Evolutionary conservation across 495 filamentous ascomycete species (phyloP), one percentile per base, ranked within the genome.

Genomic region (Pseudomonodictys pantanalensis): DNA sequence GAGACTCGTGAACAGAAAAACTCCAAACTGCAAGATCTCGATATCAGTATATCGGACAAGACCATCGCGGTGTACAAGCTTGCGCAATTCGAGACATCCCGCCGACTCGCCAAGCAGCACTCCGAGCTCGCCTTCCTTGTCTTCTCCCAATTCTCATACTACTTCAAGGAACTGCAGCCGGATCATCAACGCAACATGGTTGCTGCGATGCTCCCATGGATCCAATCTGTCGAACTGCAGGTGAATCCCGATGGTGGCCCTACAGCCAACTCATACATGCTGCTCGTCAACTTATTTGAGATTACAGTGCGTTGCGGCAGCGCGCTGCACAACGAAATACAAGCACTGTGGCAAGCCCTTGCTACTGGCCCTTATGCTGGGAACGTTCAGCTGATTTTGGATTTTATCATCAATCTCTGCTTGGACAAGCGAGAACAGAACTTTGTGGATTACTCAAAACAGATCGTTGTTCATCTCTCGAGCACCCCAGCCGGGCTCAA

Each of bases 41-140:
- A 98, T 66, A 96, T 98, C 65, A 96, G 92, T 70, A 92, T 98
- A 42, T 92, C 93, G 1, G 95, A 98, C 74, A 96, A 96, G 74
- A 98, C 93, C 0, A 96, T 92, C 56, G 93, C 93, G 0, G 92
- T 98, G 1, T 97, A 97, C 72, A 97, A 97, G 72, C 80, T 92
- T 17, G 93, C 93, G 3, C 95, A 97, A 64, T 97, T 97, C 61
- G 93, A 97, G 66, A 92, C 92, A 8, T 97, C 95, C 0, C 91
- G 91, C 62, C 76, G 90, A 43, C 78, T 97, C n/a, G 86, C 93
- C 3, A 88, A 87, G 65, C 86, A 92, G 58, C 89, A 97, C 69
- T 80, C 87, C 0, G 90, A 96, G 58, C 74, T 95, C 45, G 92
- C 95, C 0, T 95, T 96, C 66, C 86, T 89, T 44, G 85, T 98